A percentile compares a stretch with the other conserved stretches of the same genome.
These are phyloP conservation scores for Thalassiosira livingstoniorum DNA, from an alignment of 352 stramenopile species.

Conservation along the genomic window DNA sequence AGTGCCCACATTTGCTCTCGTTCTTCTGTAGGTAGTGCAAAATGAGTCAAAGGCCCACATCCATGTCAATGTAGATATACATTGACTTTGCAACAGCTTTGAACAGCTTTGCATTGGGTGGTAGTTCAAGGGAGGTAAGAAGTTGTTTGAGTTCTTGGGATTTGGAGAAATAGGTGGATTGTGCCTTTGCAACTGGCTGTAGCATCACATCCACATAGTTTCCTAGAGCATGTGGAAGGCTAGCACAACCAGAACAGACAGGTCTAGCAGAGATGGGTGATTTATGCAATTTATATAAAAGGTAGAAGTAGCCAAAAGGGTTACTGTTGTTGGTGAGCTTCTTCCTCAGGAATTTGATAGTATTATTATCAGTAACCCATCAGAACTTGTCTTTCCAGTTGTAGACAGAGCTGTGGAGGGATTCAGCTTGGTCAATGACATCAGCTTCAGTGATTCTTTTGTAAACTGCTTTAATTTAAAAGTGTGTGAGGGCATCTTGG, in stretches of 20 bases:
- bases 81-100: no score
- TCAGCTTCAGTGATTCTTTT: background rate
- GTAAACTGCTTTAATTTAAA: background rate
- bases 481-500: background rate
- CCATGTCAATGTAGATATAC: no score
- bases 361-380: background rate
- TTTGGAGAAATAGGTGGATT: background rate
- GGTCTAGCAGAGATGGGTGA: background rate
- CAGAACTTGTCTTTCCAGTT: background rate
- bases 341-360: background rate
- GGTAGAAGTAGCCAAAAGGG: background rate
- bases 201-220: background rate
- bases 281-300: background rate
- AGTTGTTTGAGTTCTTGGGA: no score
- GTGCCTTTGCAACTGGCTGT: background rate
- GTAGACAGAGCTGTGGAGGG: background rate
- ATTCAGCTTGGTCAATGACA: background rate
- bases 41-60: no score
- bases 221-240: background rate
- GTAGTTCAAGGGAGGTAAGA: no score
- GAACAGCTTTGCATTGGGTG: no score
- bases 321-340: background rate
- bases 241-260: background rate
- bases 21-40: no score
- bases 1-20: no score